A percentile compares a stretch with the other conserved stretches of the same genome.
Conservation (phyloP, 2,329 filamentous ascomycete species). For the Parascedosporium putredinis region DNA sequence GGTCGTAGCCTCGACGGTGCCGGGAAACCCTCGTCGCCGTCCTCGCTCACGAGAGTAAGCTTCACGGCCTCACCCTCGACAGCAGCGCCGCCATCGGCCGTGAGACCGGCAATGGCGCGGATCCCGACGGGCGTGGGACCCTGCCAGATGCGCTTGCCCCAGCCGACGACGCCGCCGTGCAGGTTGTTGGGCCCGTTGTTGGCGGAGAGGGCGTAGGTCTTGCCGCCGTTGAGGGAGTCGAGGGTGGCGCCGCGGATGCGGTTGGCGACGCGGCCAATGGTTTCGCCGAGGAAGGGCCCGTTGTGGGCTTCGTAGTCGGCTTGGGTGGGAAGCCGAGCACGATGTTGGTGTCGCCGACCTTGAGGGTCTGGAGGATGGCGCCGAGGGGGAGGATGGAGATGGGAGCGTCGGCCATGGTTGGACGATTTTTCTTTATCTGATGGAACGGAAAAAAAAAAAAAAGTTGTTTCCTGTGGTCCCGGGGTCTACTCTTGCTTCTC, state of each 20-base stretch:
- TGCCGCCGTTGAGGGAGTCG: constrained; percentile 56
- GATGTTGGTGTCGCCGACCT: constrained; percentile 70
- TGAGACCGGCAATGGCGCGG: constrained; percentile 37
- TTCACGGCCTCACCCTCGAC: constrained; percentile 57
- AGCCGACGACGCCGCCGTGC: constrained; percentile 64
- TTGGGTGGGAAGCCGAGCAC: constrained; percentile 73
- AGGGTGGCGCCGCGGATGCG: constrained; percentile 65
- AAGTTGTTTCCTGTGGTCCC: not conserved
- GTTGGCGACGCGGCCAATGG: constrained; percentile 79
- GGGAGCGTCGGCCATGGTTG: constrained; percentile 33
- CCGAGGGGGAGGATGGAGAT: constrained; percentile 64
- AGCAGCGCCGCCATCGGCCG: constrained; percentile 49
- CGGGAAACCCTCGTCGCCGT: constrained; percentile 90
- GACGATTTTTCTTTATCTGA: too few relatives aligned
- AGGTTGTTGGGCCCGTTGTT: constrained; percentile 73
- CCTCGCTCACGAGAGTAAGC: constrained; percentile 57
- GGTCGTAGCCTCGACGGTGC: constrained; percentile 66
- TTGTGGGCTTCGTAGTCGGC: constrained; percentile 69
- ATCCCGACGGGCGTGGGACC: constrained; percentile 55
- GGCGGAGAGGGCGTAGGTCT: constrained; percentile 56
- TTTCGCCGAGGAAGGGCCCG: constrained; percentile 78
- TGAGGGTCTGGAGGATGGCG: constrained; percentile 73
- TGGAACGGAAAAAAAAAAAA: too few relatives aligned
- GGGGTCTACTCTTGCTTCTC: too few relatives aligned
- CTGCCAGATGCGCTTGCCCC: constrained; percentile 70